Base-by-base conservation (phyloP, 2,329 filamentous ascomycete genomes). In the Botryotinia narcissicola region DNA sequence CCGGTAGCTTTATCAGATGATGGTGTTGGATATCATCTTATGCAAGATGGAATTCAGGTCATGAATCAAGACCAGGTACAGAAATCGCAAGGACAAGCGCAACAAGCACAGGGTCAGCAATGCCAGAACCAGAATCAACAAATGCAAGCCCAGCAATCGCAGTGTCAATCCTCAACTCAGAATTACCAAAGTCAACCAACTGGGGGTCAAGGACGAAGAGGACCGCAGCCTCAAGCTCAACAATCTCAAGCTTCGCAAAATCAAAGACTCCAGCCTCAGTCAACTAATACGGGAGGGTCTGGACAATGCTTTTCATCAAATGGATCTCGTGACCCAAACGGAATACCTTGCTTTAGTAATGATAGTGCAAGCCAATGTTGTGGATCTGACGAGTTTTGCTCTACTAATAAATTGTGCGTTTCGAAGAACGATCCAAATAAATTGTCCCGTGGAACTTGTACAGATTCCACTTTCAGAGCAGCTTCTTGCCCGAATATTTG, bases 371-470 rank as follows among this genome's bases (percentile, higher is more conserved):
- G 75, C 69, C 72, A 67, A 63, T 76, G 75, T 60, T 76, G 75
- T 61, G 70, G 70, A 48, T 63, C 62, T 20, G 67, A 75, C 25
- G 73, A 76, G 35, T 62, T 74, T 44, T 76, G 75, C 57, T 75
- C 75, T 10, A 74, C 72, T 10, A 76, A 76, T 46, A 75, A 74
- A 32, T 57, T 76, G 9, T 76, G 75, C 61, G 74, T 75, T n/a
- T 54, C 68, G 20, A 75, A 76, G 37, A 67, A 46, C 6, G 70
- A 71, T 40, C 14, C 61, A n/a, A 68, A 37, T 10, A 72, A 51
- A 59, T 73, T 74, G 59, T 60, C 73, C 10, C 62, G 75, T 32
- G 74, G 75, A 10, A 75, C 74, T 37, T 76, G 75, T 60, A 59
- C 73, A 18, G 75, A 76, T 68, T 60, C 60, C 29, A 54, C 54